These are phyloP conservation scores for Colletotrichum chlorophyti DNA, from an alignment of 2,329 filamentous ascomycete species.

Conservation along the genomic window DNA sequence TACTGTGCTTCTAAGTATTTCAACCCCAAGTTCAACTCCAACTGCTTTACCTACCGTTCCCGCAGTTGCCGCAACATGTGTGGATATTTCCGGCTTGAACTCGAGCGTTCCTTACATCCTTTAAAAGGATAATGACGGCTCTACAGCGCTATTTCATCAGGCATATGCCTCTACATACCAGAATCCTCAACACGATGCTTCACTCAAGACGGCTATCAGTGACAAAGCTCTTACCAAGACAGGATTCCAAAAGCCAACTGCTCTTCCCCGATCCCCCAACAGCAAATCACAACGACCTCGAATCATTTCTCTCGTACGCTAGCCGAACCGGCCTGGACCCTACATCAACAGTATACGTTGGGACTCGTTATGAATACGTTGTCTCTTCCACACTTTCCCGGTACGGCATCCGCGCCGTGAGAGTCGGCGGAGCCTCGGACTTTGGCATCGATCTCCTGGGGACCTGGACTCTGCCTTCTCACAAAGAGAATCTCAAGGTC, in stretches of 20 bases:
- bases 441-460: conserved; percentile 78
- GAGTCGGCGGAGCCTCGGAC: conserved; percentile 72
- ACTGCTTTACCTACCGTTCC: neutral
- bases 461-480: conserved; percentile 66
- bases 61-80: no score
- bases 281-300: conserved; percentile 66
- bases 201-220: neutral
- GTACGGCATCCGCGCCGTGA: conserved; percentile 69
- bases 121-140: conserved; percentile 1
- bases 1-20: no score
- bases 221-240: no score
- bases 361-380: conserved; percentile 81
- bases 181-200: neutral
- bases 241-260: conserved; percentile 12
- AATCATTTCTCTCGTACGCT: conserved; percentile 71
- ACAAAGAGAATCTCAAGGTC: conserved; percentile 49
- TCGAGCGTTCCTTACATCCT: neutral
- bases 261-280: conserved; percentile 54
- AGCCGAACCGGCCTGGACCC: conserved; percentile 60
- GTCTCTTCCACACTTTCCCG: conserved; percentile 60
- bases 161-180: neutral
- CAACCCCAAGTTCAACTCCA: neutral
- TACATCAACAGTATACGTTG: conserved; percentile 67
- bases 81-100: neutral
- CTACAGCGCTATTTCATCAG: neutral